Percentiles rank a stretch among this genome's conserved stretches.
These are phyloP conservation scores for Heterobasidion occidentale DNA, from an alignment of 1,284 basidiomycete species.

Conservation along the genomic window DNA sequence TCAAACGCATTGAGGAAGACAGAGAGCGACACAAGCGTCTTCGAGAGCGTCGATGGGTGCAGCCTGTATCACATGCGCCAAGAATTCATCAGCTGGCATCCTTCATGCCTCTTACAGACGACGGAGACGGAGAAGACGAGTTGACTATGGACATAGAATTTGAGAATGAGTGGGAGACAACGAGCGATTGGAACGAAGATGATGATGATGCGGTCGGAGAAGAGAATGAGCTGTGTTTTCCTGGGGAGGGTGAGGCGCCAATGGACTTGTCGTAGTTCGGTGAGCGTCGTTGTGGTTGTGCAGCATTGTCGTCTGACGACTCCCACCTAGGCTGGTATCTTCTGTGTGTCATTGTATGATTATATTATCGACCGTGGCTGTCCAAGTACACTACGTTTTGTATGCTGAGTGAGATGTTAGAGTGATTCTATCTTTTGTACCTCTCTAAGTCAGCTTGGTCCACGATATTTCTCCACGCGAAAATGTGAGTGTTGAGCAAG, in stretches of 20 bases:
- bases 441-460: no score
- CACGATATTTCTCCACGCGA: no score
- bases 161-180: constrained; percentile 88
- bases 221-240: constrained; percentile 62
- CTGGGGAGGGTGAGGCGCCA: constrained; percentile 34
- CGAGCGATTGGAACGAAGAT: constrained; percentile 84
- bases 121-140: constrained; percentile 37
- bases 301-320: no score
- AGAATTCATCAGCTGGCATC: constrained; percentile 40
- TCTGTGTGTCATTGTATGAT: no score
- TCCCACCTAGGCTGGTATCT: no score
- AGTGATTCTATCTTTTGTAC: no score
- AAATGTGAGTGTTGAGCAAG: no score
- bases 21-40: constrained; percentile 91
- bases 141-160: constrained; percentile 79
- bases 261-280: constrained; percentile 44
- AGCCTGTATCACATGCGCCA: constrained; percentile 54
- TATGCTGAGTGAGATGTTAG: no score
- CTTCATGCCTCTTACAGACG: constrained; percentile 48
- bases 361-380: no score
- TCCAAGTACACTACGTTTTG: no score
- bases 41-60: constrained; percentile 89
- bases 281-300: no score
- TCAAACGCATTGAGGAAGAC: constrained; percentile 91
- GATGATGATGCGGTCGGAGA: constrained; percentile 70